Evolutionary conservation across 306 rosid genomes (phyloP).

Genomic region (Carpinus fangiana): DNA sequence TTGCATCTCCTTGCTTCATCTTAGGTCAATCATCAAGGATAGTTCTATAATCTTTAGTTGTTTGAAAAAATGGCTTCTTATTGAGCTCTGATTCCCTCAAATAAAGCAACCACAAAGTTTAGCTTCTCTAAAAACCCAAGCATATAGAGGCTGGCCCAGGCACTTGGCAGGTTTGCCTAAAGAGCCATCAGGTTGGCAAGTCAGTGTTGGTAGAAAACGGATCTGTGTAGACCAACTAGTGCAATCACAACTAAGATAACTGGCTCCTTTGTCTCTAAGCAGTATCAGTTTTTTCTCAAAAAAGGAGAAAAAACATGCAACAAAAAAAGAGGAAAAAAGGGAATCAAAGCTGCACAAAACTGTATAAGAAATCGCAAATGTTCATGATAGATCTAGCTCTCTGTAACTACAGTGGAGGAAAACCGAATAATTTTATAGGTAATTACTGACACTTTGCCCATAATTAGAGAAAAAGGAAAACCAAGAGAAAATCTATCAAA

Average conservation of each 20-base stretch:
- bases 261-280: not conserved
- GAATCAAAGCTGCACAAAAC: not conserved
- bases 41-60: not conserved
- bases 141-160: not conserved
- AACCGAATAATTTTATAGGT: not conserved
- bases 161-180: not conserved
- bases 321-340: not conserved
- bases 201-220: not conserved
- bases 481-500: conserved; percentile 11
- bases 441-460: not conserved
- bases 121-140: not conserved
- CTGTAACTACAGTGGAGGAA: not conserved
- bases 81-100: not conserved
- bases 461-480: conserved; percentile 12
- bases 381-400: not conserved
- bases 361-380: not conserved
- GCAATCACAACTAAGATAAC: not conserved
- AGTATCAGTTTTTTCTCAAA: not conserved
- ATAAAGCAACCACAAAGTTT: not conserved
- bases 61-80: not conserved
- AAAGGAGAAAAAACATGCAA: not conserved
- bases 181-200: not conserved
- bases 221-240: not conserved
- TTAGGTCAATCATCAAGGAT: not conserved
- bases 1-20: not conserved